A percentile compares a stretch with the other conserved stretches of the same genome.
Conservation (phyloP, 2,329 filamentous ascomycete species). For the Fusarium xylarioides region DNA sequence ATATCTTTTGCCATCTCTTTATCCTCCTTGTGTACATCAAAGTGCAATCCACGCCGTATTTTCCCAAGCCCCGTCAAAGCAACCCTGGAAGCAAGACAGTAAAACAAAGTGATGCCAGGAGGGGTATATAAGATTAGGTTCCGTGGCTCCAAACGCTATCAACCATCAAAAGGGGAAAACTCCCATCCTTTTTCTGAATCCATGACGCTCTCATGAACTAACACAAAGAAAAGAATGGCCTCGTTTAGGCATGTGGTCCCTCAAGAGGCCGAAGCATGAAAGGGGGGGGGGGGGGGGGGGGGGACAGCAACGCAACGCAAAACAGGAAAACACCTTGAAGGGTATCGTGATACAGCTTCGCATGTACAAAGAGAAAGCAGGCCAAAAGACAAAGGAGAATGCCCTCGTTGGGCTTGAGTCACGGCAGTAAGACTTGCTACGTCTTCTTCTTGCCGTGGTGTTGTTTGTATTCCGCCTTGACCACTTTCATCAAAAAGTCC, state of each 20-base stretch:
- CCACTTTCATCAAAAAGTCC: slow-evolving; percentile 90
- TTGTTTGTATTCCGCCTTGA: slow-evolving; percentile 84
- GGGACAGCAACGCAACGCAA: slow-evolving; percentile 36
- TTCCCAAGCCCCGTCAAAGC: slow-evolving; percentile 18
- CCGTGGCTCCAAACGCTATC: slow-evolving; percentile 40
- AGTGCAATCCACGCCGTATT: slow-evolving; percentile 19
- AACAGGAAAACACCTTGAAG: slow-evolving; percentile 28
- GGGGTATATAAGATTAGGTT: slow-evolving; percentile 44
- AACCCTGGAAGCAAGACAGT: slow-evolving; percentile 21
- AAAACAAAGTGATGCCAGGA: slow-evolving; percentile 40
- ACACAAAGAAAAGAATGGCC: slow-evolving; percentile 33
- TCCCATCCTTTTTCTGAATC: slow-evolving; percentile 36
- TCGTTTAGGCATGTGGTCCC: slow-evolving; percentile 39
- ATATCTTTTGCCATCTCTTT: slow-evolving; percentile 7
- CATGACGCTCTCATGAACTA: slow-evolving; percentile 32
- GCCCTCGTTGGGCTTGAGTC: slow-evolving; percentile 28
- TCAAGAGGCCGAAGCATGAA: slow-evolving; percentile 37
- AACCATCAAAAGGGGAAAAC: slow-evolving; percentile 30
- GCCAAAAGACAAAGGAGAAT: slow-evolving; percentile 34
- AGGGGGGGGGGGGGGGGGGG: slow-evolving; percentile 33
- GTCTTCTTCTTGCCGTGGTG: slow-evolving; percentile 59
- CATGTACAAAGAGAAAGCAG: slow-evolving; percentile 34
- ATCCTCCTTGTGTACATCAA: slow-evolving; percentile 29
- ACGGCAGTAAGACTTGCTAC: slow-evolving; percentile 46
- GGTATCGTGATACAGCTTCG: slow-evolving; percentile 38